Evolutionary conservation across 1,284 basidiomycete species (phyloP).

Genomic region (Polyporus tsugae): DNA sequence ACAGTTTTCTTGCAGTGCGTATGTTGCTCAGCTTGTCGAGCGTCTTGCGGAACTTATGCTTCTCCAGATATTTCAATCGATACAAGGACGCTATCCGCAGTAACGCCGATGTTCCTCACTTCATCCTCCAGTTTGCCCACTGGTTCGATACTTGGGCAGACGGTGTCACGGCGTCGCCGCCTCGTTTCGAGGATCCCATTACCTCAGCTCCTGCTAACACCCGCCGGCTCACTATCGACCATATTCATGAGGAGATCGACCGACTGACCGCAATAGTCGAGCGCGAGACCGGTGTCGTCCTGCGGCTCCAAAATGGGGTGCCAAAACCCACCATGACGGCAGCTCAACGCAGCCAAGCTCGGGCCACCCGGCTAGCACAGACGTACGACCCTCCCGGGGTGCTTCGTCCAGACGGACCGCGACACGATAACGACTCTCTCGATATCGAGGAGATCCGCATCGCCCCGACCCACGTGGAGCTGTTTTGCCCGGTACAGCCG

Average conservation of each 20-base stretch:
- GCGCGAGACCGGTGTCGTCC: conserved; percentile 45
- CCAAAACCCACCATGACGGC: conserved; percentile 41
- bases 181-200: conserved; percentile 47
- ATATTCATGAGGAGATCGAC: conserved; percentile 50
- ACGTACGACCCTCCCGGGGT: conserved; percentile 39
- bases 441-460: conserved; percentile 46
- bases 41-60: no score
- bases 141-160: conserved; percentile 60
- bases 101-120: conserved; percentile 50
- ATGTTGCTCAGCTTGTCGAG: background rate
- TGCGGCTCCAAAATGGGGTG: conserved; percentile 40
- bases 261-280: conserved; percentile 56
- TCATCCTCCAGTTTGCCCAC: conserved; percentile 50
- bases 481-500: conserved; percentile 39
- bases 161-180: conserved; percentile 46
- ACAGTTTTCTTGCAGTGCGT: conserved; percentile 60
- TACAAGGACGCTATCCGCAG: conserved; percentile 62
- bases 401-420: conserved; percentile 54
- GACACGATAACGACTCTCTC: conserved; percentile 51
- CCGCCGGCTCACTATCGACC: conserved; percentile 48
- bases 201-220: conserved; percentile 37
- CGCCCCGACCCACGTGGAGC: conserved; percentile 49
- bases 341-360: conserved; percentile 32
- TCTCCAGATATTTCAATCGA: conserved; percentile 53
- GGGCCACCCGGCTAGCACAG: conserved; percentile 35